phyloP scores from a whole-genome alignment of 768 basidiomycete genomes.

The Suillus alpinus region DNA sequence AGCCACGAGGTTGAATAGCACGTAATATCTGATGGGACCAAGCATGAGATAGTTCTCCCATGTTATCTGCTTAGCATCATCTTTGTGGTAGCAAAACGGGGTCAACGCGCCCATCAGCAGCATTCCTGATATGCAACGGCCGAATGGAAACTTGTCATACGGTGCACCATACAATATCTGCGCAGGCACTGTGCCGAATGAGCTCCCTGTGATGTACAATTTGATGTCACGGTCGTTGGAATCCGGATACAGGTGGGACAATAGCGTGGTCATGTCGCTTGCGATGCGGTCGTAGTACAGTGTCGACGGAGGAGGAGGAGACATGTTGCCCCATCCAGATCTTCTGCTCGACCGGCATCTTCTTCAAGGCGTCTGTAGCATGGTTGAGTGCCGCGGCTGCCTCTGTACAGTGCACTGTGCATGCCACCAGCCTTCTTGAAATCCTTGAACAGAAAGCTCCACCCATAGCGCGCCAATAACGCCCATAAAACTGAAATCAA shows the following conservation, averaged over 20 bases:
- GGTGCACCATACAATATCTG: slow-evolving; percentile 56
- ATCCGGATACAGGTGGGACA: slow-evolving; percentile 51
- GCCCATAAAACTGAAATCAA: no score
- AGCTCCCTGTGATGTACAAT: slow-evolving; percentile 51
- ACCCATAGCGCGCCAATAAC: no score
- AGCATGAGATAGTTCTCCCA: slow-evolving; percentile 45
- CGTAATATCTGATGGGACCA: slow-evolving; percentile 41
- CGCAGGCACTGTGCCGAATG: slow-evolving; percentile 51
- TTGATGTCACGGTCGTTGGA: slow-evolving; percentile 30
- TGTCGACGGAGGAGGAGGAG: slow-evolving; percentile 32
- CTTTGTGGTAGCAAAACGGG: slow-evolving; percentile 44
- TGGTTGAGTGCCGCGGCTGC: no score
- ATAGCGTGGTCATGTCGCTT: slow-evolving; percentile 43
- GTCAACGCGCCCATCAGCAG: slow-evolving; percentile 46
- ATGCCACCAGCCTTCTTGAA: no score
- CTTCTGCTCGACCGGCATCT: no score
- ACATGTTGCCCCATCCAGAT: slow-evolving; percentile 56
- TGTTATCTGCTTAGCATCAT: slow-evolving; percentile 43
- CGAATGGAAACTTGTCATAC: slow-evolving; percentile 49
- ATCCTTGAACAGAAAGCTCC: no score
- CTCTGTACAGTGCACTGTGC: no score
- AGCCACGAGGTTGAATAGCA: slow-evolving; percentile 40
- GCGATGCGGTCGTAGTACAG: slow-evolving; percentile 42
- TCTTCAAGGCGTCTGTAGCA: no score
- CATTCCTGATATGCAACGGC: slow-evolving; percentile 43